A percentile compares a stretch with the other conserved stretches of the same genome.
phyloP scores from a whole-genome alignment of 1,284 basidiomycete species.

The Trametes versicolor region DNA sequence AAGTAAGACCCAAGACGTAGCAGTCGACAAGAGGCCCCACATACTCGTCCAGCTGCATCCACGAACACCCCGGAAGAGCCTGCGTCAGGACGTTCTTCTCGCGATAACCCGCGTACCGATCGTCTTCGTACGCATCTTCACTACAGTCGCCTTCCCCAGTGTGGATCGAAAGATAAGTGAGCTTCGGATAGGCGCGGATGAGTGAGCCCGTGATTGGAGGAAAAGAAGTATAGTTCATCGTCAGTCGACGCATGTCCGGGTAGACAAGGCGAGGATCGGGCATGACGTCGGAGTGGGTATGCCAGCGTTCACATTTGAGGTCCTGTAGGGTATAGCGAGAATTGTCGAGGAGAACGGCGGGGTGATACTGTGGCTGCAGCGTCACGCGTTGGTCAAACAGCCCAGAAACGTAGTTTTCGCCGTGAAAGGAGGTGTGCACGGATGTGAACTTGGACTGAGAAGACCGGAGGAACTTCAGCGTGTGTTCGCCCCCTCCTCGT shows the following conservation, averaged over 20 bases:
- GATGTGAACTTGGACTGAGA: not conserved
- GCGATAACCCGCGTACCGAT: not conserved
- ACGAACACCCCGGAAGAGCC: not conserved
- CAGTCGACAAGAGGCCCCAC: not conserved
- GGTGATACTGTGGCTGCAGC: too few species aligned
- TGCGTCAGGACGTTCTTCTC: not conserved
- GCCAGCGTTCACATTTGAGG: too few species aligned
- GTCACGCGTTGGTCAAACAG: too few species aligned
- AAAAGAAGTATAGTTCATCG: too few species aligned
- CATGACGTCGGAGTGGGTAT: too few species aligned
- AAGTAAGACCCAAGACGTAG: not conserved
- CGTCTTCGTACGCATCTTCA: not conserved
- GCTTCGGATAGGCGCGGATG: conserved; percentile 5
- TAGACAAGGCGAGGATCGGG: too few species aligned
- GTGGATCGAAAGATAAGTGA: not conserved
- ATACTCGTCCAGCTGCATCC: not conserved
- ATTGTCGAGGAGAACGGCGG: too few species aligned
- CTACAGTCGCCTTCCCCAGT: not conserved
- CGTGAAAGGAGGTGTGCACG: too few species aligned
- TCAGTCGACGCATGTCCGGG: too few species aligned
- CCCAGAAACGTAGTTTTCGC: too few species aligned
- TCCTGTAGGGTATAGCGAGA: too few species aligned
- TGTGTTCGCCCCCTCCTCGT: not conserved
- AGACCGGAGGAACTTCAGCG: not conserved
- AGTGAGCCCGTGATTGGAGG: too few species aligned